phyloP scores from a whole-genome alignment of 768 basidiomycete genomes.

The Auricularia heimuer region DNA sequence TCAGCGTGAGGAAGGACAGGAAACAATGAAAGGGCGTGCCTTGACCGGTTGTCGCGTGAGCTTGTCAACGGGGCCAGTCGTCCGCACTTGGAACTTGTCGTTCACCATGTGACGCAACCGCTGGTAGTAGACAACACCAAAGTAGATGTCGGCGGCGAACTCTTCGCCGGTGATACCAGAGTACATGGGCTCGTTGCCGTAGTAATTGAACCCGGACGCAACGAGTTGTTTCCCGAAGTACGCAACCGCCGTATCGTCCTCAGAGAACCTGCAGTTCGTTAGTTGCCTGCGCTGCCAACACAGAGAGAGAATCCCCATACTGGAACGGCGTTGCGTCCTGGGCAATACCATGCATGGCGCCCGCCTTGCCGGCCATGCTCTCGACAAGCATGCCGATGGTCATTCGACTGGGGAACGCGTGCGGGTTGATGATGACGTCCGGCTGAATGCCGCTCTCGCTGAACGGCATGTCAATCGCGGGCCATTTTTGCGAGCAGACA shows the following conservation, averaged over 20 bases:
- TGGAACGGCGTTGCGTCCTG: constrained; percentile 99
- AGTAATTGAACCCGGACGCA: constrained; percentile 95
- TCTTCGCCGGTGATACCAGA: constrained; percentile 98
- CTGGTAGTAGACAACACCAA: constrained; percentile 98
- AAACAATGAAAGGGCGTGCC: constrained; percentile 34
- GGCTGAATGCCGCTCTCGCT: constrained; percentile 98
- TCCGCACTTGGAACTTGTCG: constrained; percentile 99
- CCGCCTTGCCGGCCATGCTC: constrained; percentile 98
- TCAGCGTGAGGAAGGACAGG: constrained; percentile 3
- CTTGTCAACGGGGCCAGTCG: constrained; percentile 93
- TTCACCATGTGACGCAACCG: constrained; percentile 98
- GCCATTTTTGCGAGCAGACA: constrained; percentile 99
- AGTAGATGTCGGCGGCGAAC: constrained; percentile 96
- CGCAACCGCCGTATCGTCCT: constrained; percentile 92
- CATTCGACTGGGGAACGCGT: constrained; percentile 99
- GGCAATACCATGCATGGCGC: constrained; percentile 95
- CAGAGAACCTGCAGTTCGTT: constrained; percentile 60
- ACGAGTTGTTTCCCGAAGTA: constrained; percentile 95
- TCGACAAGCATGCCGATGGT: constrained; percentile 99
- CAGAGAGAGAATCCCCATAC: constrained; percentile 34
- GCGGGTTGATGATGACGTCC: constrained; percentile 98
- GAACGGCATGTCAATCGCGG: constrained; percentile 97
- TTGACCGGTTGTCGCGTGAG: constrained; percentile 96
- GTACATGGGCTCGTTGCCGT: constrained; percentile 99
- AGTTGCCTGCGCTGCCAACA: constrained; percentile 1